Conservation (phyloP, 2,329 filamentous ascomycete species). For the Diaporthe sp. region DNA sequence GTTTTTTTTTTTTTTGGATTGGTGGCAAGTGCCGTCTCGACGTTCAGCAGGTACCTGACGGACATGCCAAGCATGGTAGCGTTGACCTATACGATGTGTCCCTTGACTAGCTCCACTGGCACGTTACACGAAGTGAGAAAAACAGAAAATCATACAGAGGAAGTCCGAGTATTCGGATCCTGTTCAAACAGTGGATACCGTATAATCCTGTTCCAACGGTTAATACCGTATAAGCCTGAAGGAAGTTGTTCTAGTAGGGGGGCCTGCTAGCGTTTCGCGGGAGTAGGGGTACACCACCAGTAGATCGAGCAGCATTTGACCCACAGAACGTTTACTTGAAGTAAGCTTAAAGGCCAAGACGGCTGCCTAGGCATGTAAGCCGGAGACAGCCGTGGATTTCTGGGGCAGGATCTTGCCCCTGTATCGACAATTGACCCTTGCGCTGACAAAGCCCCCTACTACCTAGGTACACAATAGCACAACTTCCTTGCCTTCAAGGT, state of each 20-base stretch:
- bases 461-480: background rate
- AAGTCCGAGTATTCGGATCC: background rate
- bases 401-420: background rate
- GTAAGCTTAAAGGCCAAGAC: background rate
- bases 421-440: background rate
- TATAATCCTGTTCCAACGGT: background rate
- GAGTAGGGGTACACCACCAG: background rate
- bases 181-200: background rate
- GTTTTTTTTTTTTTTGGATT: background rate
- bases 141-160: background rate
- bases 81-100: background rate
- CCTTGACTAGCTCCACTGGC: background rate
- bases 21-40: background rate
- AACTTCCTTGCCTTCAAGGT: background rate
- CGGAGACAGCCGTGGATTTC: background rate
- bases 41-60: background rate
- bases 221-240: slow-evolving; percentile 11
- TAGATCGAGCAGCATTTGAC: background rate
- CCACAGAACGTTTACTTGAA: background rate
- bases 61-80: background rate
- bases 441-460: background rate
- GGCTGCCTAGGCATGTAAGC: background rate
- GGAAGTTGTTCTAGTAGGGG: slow-evolving; percentile 3
- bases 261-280: background rate
- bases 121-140: background rate